phyloP scores from a whole-genome alignment of 164 flowering plant genomes.

The Kalanchoe fedtschenkoi region DNA sequence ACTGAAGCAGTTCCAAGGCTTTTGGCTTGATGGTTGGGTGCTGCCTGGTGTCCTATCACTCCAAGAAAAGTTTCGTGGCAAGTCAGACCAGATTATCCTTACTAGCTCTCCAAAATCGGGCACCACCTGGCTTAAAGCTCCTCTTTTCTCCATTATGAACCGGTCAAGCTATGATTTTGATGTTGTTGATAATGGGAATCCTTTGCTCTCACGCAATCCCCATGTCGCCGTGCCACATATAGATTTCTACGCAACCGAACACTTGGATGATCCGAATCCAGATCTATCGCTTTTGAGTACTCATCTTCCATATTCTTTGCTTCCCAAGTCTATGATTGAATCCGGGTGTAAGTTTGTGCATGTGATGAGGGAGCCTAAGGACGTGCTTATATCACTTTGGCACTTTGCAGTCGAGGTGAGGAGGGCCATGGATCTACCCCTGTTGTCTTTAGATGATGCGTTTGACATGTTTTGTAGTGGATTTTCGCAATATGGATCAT shows the following conservation, averaged over 20 bases:
- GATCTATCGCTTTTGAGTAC: too few relatives aligned
- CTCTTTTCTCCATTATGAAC: too few relatives aligned
- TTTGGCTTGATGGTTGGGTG: too few relatives aligned
- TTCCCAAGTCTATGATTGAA: too few relatives aligned
- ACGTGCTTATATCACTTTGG: conserved; percentile 12
- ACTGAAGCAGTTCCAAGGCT: too few relatives aligned
- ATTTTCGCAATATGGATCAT: background rate
- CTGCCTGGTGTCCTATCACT: too few relatives aligned
- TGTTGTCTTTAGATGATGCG: background rate
- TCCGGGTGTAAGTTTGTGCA: too few relatives aligned
- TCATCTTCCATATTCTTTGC: too few relatives aligned
- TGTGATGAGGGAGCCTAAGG: too few relatives aligned
- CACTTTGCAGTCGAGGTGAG: background rate
- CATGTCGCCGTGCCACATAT: background rate
- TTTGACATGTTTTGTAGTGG: background rate
- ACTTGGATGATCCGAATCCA: conserved; percentile 3
- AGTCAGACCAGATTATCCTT: background rate
- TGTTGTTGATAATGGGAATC: conserved; percentile 4
- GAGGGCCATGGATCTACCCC: background rate
- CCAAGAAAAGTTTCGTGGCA: background rate
- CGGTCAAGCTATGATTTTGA: background rate
- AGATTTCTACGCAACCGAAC: background rate
- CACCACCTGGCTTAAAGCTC: conserved; percentile 20
- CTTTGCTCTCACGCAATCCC: background rate
- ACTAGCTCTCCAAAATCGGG: conserved; percentile 5